phyloP scores from a whole-genome alignment of 2,329 filamentous ascomycete species.

The Dryadomyces quercivorus region DNA sequence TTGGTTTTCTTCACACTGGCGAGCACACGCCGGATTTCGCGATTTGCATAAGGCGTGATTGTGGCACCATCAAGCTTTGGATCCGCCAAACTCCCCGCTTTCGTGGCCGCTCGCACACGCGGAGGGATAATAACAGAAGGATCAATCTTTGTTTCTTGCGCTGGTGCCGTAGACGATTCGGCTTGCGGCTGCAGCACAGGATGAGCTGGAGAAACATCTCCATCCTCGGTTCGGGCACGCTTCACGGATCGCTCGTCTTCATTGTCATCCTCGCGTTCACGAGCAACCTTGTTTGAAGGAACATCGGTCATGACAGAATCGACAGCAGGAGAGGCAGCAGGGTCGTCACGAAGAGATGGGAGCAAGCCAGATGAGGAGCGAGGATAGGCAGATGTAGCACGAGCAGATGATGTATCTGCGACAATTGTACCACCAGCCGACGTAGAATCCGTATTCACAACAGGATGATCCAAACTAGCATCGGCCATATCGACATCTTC shows the following conservation, averaged over 20 bases:
- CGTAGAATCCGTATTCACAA: neutral
- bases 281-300: constrained; percentile 49
- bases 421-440: neutral
- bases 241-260: constrained; percentile 60
- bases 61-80: constrained; percentile 29
- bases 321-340: constrained; percentile 16
- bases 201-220: constrained; percentile 6
- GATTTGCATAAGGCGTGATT: constrained; percentile 47
- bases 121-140: constrained; percentile 13
- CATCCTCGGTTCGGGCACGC: constrained; percentile 54
- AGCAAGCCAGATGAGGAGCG: constrained; percentile 8
- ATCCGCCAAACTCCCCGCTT: constrained; percentile 28
- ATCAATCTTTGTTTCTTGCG: constrained; percentile 15
- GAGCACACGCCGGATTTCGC: constrained; percentile 52
- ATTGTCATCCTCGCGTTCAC: constrained; percentile 66
- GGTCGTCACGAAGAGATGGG: constrained; percentile 16
- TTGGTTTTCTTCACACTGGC: constrained; percentile 79
- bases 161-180: neutral
- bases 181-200: constrained; percentile 9
- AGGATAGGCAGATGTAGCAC: neutral
- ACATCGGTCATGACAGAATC: constrained; percentile 30
- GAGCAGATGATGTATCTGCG: neutral
- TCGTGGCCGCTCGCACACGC: constrained; percentile 18
- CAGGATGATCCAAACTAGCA: neutral
- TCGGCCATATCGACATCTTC: neutral